Evolutionary conservation across 148 eudicot species (phyloP).

Genomic region (Rheum nobile): DNA sequence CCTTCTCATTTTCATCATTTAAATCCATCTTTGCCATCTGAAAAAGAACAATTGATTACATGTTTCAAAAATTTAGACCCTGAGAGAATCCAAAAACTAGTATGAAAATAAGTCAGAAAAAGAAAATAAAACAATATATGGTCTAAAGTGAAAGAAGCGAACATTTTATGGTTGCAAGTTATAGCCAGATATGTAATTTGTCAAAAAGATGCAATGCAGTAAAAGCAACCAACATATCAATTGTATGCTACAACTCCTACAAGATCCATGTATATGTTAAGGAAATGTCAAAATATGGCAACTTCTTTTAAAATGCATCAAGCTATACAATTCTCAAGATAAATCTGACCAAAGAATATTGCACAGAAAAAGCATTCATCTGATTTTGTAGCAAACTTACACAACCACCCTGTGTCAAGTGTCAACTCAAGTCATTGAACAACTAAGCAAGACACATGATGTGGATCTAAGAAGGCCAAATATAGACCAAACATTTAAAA

Average conservation of each 20-base stretch:
- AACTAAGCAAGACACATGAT: neutral
- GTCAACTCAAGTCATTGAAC: neutral
- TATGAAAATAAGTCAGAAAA: neutral
- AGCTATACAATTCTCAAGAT: neutral
- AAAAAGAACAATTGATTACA: conserved; percentile 1
- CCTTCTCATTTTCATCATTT: conserved; percentile 86
- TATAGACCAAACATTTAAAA: neutral
- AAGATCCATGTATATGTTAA: neutral
- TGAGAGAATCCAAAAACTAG: neutral
- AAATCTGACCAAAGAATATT: neutral
- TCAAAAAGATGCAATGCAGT: neutral
- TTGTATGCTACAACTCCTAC: neutral
- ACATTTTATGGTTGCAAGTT: neutral
- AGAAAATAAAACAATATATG: neutral
- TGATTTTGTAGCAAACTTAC: neutral
- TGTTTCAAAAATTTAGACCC: neutral
- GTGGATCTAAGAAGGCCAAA: neutral
- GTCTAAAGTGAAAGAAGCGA: neutral
- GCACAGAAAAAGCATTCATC: neutral
- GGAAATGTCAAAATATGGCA: neutral
- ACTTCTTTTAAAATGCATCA: neutral
- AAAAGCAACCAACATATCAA: neutral
- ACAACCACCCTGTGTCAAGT: neutral
- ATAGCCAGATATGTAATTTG: neutral
- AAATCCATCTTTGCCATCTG: conserved; percentile 99